Conservation (phyloP, 176 grass and related monocot genomes). For the Areca catechu region DNA sequence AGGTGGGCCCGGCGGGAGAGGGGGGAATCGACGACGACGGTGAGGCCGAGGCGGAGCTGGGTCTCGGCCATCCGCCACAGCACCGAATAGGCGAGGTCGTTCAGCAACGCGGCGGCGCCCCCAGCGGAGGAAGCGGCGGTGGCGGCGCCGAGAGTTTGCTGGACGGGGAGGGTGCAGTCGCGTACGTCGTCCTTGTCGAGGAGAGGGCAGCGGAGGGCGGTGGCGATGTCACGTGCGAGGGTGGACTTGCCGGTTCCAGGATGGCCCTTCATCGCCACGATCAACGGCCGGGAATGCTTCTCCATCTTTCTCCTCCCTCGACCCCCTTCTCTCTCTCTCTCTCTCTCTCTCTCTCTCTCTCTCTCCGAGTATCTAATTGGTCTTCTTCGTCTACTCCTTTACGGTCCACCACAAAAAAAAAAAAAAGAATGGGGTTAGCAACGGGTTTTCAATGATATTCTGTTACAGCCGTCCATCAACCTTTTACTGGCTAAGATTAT, state of each 20-base stretch:
- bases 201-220: constrained; percentile 41
- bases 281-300: constrained; percentile 9
- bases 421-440: too few species aligned
- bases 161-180: constrained; percentile 63
- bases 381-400: too few species aligned
- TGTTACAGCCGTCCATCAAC: too few species aligned
- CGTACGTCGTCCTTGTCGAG: constrained; percentile 93
- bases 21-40: constrained; percentile 60
- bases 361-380: too few species aligned
- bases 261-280: constrained; percentile 91
- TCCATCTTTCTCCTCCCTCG: neutral
- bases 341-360: too few species aligned
- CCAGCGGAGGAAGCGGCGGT: neutral
- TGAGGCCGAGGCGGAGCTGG: constrained; percentile 52
- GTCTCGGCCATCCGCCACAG: constrained; percentile 43
- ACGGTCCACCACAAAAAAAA: too few species aligned
- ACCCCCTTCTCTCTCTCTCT: neutral
- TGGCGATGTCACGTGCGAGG: constrained; percentile 40
- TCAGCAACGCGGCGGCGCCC: constrained; percentile 22
- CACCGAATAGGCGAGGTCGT: constrained; percentile 70
- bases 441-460: too few species aligned
- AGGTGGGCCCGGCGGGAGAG: constrained; percentile 51
- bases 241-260: constrained; percentile 86
- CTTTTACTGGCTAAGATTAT: too few species aligned
- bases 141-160: constrained; percentile 15